These are phyloP conservation scores for Suhomyces pyralidae DNA, from an alignment of 805 yeast species.

Conservation along the genomic window DNA sequence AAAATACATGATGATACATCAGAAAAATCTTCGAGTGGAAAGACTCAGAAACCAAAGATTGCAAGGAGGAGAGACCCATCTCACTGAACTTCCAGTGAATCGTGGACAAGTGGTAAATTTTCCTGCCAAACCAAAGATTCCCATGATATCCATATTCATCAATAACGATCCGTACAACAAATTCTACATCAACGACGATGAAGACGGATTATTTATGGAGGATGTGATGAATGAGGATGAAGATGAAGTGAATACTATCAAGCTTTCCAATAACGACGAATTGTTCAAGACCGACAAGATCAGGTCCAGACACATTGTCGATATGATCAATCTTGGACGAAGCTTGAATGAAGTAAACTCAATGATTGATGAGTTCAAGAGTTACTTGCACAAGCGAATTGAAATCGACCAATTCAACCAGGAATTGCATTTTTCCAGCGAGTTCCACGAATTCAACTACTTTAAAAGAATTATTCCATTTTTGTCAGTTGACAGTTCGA, in stretches of 20 bases:
- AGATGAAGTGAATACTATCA: not conserved
- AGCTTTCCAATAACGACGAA: constrained; percentile 1
- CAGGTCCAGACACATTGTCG: constrained; percentile 8
- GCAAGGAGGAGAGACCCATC: not conserved
- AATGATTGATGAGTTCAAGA: constrained; percentile 46
- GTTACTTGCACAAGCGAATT: constrained; percentile 31
- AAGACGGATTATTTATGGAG: constrained; percentile 16
- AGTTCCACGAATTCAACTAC: constrained; percentile 30
- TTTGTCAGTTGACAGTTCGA: constrained; percentile 34
- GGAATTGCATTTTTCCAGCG: constrained; percentile 3
- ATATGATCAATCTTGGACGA: constrained; percentile 39
- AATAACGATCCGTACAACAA: constrained; percentile 25
- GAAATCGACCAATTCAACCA: constrained; percentile 25
- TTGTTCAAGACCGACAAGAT: constrained; percentile 2
- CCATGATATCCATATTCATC: constrained; percentile 29
- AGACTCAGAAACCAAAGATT: not conserved
- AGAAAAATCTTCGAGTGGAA: constrained; percentile 4
- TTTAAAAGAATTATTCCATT: constrained; percentile 39
- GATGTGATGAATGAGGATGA: constrained; percentile 3
- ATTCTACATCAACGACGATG: constrained; percentile 32
- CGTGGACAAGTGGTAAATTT: constrained; percentile 6
- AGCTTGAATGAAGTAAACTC: constrained; percentile 52
- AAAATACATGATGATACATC: constrained; percentile 21
- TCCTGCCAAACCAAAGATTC: constrained; percentile 25
- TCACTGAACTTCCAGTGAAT: not conserved